Percentiles rank a stretch among this genome's conserved stretches.
These are phyloP conservation scores for Dactylorhiza incarnata DNA, from an alignment of 106 monocot species.

Conservation along the genomic window DNA sequence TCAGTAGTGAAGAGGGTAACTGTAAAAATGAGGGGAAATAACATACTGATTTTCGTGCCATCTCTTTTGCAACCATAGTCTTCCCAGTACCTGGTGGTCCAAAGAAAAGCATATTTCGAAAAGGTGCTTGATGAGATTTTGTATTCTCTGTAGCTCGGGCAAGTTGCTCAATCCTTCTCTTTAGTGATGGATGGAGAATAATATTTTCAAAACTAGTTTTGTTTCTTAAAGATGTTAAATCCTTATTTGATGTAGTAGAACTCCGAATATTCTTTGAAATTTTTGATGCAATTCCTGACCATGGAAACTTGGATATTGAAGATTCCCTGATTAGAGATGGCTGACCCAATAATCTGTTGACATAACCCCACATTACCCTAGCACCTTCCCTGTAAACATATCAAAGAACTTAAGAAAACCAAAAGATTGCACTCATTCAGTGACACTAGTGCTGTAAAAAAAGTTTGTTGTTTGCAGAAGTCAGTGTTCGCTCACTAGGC, in stretches of 20 bases:
- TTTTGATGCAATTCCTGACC: constrained; percentile 42
- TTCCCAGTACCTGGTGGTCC: constrained; percentile 96
- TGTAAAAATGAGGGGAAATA: not conserved
- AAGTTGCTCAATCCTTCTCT: constrained; percentile 68
- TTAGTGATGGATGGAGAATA: constrained; percentile 81
- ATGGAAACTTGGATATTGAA: constrained; percentile 81
- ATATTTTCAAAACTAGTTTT: constrained; percentile 47
- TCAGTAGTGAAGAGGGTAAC: not conserved
- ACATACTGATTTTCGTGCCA: constrained; percentile 85
- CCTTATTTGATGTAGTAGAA: constrained; percentile 14
- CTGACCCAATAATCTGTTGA: constrained; percentile 85
- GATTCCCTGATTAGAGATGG: constrained; percentile 94
- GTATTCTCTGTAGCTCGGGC: constrained; percentile 90
- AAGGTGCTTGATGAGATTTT: constrained; percentile 90
- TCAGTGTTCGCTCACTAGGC: too few relatives aligned
- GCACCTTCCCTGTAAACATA: constrained; percentile 75
- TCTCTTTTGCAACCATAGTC: constrained; percentile 88
- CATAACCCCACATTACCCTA: constrained; percentile 83
- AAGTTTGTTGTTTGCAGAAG: too few relatives aligned
- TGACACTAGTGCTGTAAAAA: too few relatives aligned
- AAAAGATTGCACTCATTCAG: not conserved
- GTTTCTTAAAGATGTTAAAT: constrained; percentile 13
- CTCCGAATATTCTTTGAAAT: constrained; percentile 17
- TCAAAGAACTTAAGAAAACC: not conserved
- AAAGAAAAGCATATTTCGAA: constrained; percentile 95